Conservation (phyloP, 768 basidiomycete genomes). For the Glaciozyma martinii region DNA sequence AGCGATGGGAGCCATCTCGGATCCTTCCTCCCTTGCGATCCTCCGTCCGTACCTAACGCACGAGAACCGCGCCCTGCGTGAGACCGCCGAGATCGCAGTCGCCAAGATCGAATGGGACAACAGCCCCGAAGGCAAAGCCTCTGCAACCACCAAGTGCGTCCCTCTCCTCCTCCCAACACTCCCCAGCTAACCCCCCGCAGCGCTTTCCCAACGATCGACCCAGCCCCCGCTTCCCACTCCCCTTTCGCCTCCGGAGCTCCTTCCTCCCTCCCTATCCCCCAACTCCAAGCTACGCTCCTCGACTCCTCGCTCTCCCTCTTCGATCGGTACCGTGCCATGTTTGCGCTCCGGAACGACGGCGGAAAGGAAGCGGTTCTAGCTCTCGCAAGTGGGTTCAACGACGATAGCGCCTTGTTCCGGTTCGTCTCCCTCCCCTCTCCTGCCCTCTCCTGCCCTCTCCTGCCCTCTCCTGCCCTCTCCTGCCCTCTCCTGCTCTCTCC, state of each 20-base stretch:
- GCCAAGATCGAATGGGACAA: conserved; percentile 87
- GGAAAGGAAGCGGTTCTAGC: conserved; percentile 76
- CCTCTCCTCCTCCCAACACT: not conserved
- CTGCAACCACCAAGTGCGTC: conserved; percentile 17
- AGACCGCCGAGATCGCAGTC: conserved; percentile 95
- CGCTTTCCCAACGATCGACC: conserved; percentile 74
- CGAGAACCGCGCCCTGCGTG: conserved; percentile 58
- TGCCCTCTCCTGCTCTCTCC: no score
- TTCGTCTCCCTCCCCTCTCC: conserved; percentile 41
- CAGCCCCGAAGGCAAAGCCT: conserved; percentile 38
- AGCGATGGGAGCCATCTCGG: conserved; percentile 90
- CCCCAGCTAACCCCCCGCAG: conserved; percentile 40
- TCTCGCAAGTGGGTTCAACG: conserved; percentile 79
- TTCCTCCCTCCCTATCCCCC: conserved; percentile 42
- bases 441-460: not conserved
- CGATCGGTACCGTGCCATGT: conserved; percentile 95
- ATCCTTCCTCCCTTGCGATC: conserved; percentile 55
- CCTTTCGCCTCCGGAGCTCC: conserved; percentile 42
- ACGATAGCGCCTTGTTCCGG: conserved; percentile 90
- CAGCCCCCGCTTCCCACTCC: conserved; percentile 56
- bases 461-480: not conserved
- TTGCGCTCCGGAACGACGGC: conserved; percentile 76
- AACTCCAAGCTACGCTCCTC: conserved; percentile 57
- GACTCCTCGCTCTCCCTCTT: conserved; percentile 65
- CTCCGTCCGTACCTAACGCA: conserved; percentile 65